A percentile compares a stretch with the other conserved stretches of the same genome.
phyloP scores from a whole-genome alignment of 2,329 filamentous ascomycete genomes.

The Exophiala bonariae region DNA sequence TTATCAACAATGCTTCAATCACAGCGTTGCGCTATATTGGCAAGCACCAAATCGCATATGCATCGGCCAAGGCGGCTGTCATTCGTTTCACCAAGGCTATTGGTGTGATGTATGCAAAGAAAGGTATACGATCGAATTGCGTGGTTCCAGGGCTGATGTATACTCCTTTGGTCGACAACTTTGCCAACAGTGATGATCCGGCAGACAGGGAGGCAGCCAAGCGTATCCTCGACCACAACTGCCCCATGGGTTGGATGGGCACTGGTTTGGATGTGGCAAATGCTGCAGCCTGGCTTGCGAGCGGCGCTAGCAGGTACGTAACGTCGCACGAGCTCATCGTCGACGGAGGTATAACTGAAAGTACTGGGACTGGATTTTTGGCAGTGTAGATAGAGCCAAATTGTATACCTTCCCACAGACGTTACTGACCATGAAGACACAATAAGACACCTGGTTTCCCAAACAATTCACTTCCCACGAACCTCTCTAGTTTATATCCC shows the following conservation, averaged over 20 bases:
- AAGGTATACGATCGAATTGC: slow-evolving; percentile 52
- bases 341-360: slow-evolving; percentile 32
- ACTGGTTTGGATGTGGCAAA: slow-evolving; percentile 36
- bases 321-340: slow-evolving; percentile 38
- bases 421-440: too few relatives aligned
- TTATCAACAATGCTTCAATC: slow-evolving; percentile 54
- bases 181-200: slow-evolving; percentile 46
- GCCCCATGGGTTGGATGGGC: slow-evolving; percentile 36
- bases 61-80: slow-evolving; percentile 52
- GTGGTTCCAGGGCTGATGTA: slow-evolving; percentile 60
- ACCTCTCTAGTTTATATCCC: too few relatives aligned
- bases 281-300: slow-evolving; percentile 34
- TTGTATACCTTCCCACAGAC: too few relatives aligned
- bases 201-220: slow-evolving; percentile 52
- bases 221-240: slow-evolving; percentile 52
- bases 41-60: slow-evolving; percentile 57
- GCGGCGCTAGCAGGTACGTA: slow-evolving; percentile 33
- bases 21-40: slow-evolving; percentile 54
- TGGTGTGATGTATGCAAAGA: slow-evolving; percentile 43
- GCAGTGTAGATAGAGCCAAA: too few relatives aligned
- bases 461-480: too few relatives aligned
- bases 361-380: background rate
- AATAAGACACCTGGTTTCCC: too few relatives aligned
- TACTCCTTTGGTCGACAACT: slow-evolving; percentile 50
- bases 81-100: slow-evolving; percentile 53